Base-by-base conservation (phyloP, 108 stramenopile genomes). In the Stephanodiscus minutulus region DNA sequence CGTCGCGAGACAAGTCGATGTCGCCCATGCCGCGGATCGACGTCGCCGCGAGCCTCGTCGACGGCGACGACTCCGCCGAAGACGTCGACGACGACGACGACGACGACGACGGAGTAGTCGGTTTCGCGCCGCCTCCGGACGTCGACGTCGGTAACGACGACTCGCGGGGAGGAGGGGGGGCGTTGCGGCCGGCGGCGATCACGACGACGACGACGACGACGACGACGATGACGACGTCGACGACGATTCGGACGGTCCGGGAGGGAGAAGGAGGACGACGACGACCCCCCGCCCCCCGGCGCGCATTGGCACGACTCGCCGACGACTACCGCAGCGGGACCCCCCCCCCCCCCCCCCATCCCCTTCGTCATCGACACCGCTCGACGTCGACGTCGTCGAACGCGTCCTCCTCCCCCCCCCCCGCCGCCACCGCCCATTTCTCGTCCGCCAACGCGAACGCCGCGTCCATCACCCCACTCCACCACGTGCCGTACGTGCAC, bases 401-500 rank as follows among this genome's bases (percentile, higher is more conserved):
- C 8, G 3, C 35, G 6, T 39, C 39, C 39, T 44, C 43, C 43
- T 50, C 27, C 31, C 7, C 36, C 25, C 1, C 20, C 29, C 7
- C 47, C 70, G 31, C 37, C 47, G 11, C 10, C 36, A 53, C 13
- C 61, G 43, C 43, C 24, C 17, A 8, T 18, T 17, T 46, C 64
- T 21, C 29, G 52, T 27, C 53, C 63, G 25, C 21, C 17, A n/a
- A 36, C 17, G 37, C n/a, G 25, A 54, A 28, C 18, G 62, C 36
- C 13, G n/a, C 12, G 1, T 22, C 69, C 21, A 79, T 79, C 21
- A 79, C 78, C 10, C 72, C 78, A 1, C 55, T 79, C 4, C 71
- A 79, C 29, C 47, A 66, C 21, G 78, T 84, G 20, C 86, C 83
- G 12, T 87, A 85, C 63, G 78, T 82, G 3, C 86, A 85, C 66